A percentile compares a stretch with the other conserved stretches of the same genome.
These are phyloP conservation scores for Volvariella volvacea DNA, from an alignment of 1,284 basidiomycete species.

Conservation along the genomic window DNA sequence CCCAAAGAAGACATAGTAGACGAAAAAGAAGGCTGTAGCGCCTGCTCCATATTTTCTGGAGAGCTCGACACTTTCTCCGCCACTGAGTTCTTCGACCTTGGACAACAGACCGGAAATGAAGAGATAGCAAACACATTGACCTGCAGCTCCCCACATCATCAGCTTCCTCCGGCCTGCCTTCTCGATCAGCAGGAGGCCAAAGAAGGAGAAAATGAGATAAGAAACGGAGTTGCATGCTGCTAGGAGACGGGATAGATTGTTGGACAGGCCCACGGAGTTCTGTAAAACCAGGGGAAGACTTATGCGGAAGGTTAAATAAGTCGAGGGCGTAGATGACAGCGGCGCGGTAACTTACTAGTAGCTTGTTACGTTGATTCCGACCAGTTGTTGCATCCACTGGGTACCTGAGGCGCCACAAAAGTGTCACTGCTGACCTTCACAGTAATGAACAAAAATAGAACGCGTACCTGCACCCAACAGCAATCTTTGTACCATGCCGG, in stretches of 20 bases:
- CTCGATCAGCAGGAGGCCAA: conserved; percentile 55
- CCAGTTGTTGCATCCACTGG: conserved; percentile 70
- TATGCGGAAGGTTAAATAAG: neutral
- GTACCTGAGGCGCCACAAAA: conserved; percentile 29
- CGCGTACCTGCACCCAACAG: conserved; percentile 40
- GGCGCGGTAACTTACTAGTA: conserved; percentile 38
- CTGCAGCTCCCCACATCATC: conserved; percentile 64
- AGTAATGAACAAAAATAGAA: too few relatives aligned
- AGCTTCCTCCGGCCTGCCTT: conserved; percentile 57
- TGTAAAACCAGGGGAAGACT: conserved; percentile 40
- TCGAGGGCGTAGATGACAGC: neutral
- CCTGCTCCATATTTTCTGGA: conserved; percentile 28
- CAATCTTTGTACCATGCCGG: conserved; percentile 44
- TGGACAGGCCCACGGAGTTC: conserved; percentile 40
- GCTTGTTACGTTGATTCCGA: conserved; percentile 66
- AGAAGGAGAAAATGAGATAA: conserved; percentile 39
- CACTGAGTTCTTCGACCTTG: conserved; percentile 19
- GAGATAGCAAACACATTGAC: conserved; percentile 57
- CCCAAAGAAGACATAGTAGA: conserved; percentile 69
- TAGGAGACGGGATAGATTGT: conserved; percentile 36
- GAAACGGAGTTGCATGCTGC: conserved; percentile 42
- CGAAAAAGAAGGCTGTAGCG: conserved; percentile 54
- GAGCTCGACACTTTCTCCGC: conserved; percentile 26
- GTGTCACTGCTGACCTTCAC: neutral
- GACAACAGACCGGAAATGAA: conserved; percentile 51